A percentile compares a stretch with the other conserved stretches of the same genome.
phyloP scores from a whole-genome alignment of 1,139 yeast genomes.

The Suhomyces chickasaworum region DNA sequence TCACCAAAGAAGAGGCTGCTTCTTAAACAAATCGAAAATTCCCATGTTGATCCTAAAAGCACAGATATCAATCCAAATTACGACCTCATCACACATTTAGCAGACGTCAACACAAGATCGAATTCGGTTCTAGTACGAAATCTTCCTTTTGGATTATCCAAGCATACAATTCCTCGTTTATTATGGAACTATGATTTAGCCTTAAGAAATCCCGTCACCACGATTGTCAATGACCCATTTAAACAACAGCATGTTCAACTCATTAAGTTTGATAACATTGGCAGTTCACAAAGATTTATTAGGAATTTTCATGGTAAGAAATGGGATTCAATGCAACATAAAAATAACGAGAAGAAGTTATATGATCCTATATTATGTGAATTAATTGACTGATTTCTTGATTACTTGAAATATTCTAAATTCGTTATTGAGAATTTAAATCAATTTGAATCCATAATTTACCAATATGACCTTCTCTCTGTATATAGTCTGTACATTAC shows the following conservation, averaged over 20 bases:
- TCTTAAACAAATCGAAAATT: slow-evolving; percentile 10
- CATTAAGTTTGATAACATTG: slow-evolving; percentile 49
- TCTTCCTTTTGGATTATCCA: slow-evolving; percentile 44
- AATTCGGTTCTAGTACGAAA: slow-evolving; percentile 39
- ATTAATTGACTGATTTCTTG: slow-evolving; percentile 25
- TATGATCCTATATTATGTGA: slow-evolving; percentile 47
- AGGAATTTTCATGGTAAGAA: slow-evolving; percentile 54
- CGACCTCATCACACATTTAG: slow-evolving; percentile 16
- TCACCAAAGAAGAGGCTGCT: slow-evolving; percentile 15
- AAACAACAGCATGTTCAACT: slow-evolving; percentile 34
- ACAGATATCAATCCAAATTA: slow-evolving; percentile 16
- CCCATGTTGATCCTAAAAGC: slow-evolving; percentile 6
- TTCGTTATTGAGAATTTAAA: too few relatives aligned
- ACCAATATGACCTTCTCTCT: not conserved
- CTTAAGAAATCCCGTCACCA: slow-evolving; percentile 21
- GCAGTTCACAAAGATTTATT: slow-evolving; percentile 56
- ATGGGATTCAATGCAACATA: slow-evolving; percentile 38
- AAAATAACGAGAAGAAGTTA: slow-evolving; percentile 31
- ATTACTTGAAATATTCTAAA: too few relatives aligned
- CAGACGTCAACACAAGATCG: slow-evolving; percentile 19
- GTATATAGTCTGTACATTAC: slow-evolving; percentile 8
- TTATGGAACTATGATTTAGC: slow-evolving; percentile 46
- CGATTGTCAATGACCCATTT: slow-evolving; percentile 30
- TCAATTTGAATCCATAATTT: too few relatives aligned
- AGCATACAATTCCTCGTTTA: slow-evolving; percentile 32